phyloP scores from a whole-genome alignment of 352 stramenopile genomes.

The Globisporangium polare region DNA sequence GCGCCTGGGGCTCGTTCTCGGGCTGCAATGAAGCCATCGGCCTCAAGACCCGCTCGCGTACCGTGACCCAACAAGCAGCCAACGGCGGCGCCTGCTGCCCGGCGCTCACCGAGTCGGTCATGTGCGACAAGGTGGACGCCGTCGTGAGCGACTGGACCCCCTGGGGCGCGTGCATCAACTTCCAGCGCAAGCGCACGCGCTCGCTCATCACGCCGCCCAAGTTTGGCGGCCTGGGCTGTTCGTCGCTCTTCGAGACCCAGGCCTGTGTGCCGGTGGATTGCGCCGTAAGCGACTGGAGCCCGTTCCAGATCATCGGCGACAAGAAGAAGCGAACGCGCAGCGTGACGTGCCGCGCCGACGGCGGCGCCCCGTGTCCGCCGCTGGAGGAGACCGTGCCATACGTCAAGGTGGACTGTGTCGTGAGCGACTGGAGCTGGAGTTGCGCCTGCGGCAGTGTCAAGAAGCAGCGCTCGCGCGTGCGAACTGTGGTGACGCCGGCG shows the following conservation, averaged over 20 bases:
- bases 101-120: slow-evolving; percentile 17
- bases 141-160: slow-evolving; percentile 36
- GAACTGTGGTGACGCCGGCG: slow-evolving; percentile 26
- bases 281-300: slow-evolving; percentile 28
- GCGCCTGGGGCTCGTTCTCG: slow-evolving; percentile 29
- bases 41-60: slow-evolving; percentile 40
- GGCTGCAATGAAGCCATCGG: slow-evolving; percentile 30
- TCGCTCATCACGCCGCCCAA: slow-evolving; percentile 26
- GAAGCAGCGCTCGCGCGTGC: slow-evolving; percentile 25
- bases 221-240: slow-evolving; percentile 33
- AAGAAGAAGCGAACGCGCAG: slow-evolving; percentile 36
- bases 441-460: slow-evolving; percentile 28
- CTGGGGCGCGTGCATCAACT: slow-evolving; percentile 34
- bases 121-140: slow-evolving; percentile 45
- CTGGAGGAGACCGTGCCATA: slow-evolving; percentile 35
- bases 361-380: slow-evolving; percentile 37
- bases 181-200: slow-evolving; percentile 32
- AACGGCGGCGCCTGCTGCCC: slow-evolving; percentile 33
- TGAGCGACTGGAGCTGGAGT: slow-evolving; percentile 38
- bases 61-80: slow-evolving; percentile 29
- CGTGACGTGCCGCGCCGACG: slow-evolving; percentile 33
- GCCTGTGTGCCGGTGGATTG: slow-evolving; percentile 42
- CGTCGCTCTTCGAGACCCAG: slow-evolving; percentile 20
- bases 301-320: slow-evolving; percentile 28
- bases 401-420: slow-evolving; percentile 36